Conservation (phyloP, 2,329 filamentous ascomycete genomes). For the Corinectria fuckeliana region DNA sequence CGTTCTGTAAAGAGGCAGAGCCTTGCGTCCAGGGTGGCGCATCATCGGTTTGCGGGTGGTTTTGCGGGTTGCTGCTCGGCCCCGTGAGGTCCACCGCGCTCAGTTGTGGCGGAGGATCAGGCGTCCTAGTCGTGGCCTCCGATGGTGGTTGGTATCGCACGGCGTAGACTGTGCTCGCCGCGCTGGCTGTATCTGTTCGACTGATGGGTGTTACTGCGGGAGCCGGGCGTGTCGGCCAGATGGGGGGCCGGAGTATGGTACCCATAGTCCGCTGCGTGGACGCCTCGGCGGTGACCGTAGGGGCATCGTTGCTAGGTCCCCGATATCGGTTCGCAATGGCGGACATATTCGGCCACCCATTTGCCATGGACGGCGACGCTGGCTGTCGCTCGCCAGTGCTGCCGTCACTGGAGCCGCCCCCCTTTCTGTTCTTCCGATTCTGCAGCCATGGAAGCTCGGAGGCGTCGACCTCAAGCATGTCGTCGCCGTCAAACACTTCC, state of each 20-base stretch:
- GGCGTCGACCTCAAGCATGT: slow-evolving; percentile 76
- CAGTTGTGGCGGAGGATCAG: slow-evolving; percentile 45
- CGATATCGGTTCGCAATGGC: slow-evolving; percentile 37
- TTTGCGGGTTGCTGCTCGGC: slow-evolving; percentile 43
- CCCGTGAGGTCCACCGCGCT: slow-evolving; percentile 43
- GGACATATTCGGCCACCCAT: slow-evolving; percentile 40
- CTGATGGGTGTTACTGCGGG: slow-evolving; percentile 64
- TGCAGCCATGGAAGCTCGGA: slow-evolving; percentile 58
- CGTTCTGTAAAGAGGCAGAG: slow-evolving; percentile 30
- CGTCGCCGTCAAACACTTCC: slow-evolving; percentile 92
- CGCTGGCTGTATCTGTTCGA: slow-evolving; percentile 67
- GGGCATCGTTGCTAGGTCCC: slow-evolving; percentile 24
- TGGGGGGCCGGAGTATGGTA: slow-evolving; percentile 54
- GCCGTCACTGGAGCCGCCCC: slow-evolving; percentile 30
- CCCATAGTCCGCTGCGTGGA: slow-evolving; percentile 39
- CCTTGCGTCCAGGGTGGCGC: slow-evolving; percentile 29
- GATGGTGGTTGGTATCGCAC: slow-evolving; percentile 66
- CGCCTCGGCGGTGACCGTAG: slow-evolving; percentile 32
- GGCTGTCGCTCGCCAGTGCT: slow-evolving; percentile 23
- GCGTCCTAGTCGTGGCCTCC: slow-evolving; percentile 56
- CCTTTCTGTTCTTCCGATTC: slow-evolving; percentile 46
- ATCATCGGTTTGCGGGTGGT: slow-evolving; percentile 37
- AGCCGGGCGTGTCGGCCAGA: slow-evolving; percentile 63
- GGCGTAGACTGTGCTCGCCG: slow-evolving; percentile 69
- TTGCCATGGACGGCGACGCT: slow-evolving; percentile 22